phyloP scores from a whole-genome alignment of 331 rosid species.

The Erythrophleum ivorense region DNA sequence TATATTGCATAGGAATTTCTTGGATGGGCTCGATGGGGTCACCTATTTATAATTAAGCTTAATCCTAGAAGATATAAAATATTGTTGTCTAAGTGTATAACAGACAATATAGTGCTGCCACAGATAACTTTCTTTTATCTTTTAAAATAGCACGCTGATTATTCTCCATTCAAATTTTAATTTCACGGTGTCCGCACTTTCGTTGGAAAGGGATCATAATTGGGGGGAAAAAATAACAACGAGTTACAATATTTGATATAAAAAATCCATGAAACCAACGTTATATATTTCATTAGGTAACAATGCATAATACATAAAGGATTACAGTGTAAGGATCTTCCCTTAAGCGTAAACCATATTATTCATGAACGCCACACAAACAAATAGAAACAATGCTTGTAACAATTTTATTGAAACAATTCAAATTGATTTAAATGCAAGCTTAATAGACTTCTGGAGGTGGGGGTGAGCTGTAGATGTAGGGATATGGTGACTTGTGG shows the following conservation, averaged over 20 bases:
- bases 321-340: neutral
- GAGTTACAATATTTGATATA: neutral
- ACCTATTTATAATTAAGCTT: too few species aligned
- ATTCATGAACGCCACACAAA: neutral
- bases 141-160: neutral
- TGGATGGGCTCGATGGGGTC: too few species aligned
- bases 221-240: too few species aligned
- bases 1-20: too few species aligned
- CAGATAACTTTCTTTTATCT: neutral
- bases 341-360: neutral
- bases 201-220: neutral
- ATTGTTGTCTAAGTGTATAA: neutral
- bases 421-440: neutral
- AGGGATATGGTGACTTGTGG: neutral
- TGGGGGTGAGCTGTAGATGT: neutral
- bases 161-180: neutral
- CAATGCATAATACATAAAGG: neutral
- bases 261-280: neutral
- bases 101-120: neutral
- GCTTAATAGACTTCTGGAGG: constrained; percentile 3
- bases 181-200: neutral
- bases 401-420: constrained; percentile 8
- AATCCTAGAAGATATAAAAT: too few species aligned
- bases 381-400: neutral
- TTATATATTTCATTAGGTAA: neutral